phyloP scores from a whole-genome alignment of 2,329 filamentous ascomycete species.

The Arthrobotrys sinensis region DNA sequence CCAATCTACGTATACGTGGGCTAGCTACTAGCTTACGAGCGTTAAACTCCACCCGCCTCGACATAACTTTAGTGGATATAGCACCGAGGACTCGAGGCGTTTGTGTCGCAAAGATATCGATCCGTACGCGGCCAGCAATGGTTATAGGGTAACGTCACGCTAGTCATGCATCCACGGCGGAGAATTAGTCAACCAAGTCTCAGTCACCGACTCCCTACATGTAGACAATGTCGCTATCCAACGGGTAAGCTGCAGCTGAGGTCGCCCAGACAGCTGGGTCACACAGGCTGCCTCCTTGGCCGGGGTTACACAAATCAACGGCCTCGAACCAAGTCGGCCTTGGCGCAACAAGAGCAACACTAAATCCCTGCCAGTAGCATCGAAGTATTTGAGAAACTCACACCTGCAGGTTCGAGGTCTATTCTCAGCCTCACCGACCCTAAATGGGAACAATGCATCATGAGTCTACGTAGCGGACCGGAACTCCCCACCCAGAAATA shows the following conservation, averaged over 20 bases:
- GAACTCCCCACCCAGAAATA: constrained; percentile 30
- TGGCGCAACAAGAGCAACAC: constrained; percentile 32
- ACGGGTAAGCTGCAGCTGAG: constrained; percentile 20
- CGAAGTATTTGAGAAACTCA: constrained; percentile 40
- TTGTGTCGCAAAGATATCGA: neutral
- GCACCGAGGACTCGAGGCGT: neutral
- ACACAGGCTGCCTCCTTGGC: constrained; percentile 31
- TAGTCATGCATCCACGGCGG: constrained; percentile 12
- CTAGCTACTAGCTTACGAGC: too few relatives aligned
- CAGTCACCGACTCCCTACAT: constrained; percentile 8
- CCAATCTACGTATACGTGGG: too few relatives aligned
- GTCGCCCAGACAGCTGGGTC: constrained; percentile 22
- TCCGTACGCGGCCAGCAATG: neutral
- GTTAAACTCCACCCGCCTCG: neutral
- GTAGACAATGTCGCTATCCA: constrained; percentile 9
- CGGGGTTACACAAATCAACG: constrained; percentile 37
- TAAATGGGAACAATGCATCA: constrained; percentile 19
- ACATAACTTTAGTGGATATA: neutral
- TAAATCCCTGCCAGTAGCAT: constrained; percentile 21
- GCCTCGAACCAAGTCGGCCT: neutral
- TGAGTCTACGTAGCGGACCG: constrained; percentile 42
- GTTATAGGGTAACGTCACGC: neutral
- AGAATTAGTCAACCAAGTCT: constrained; percentile 48
- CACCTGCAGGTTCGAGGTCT: constrained; percentile 33
- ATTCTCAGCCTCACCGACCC: constrained; percentile 46